Conservation (phyloP, 257 asterid species). For the Solanum pimpinellifolium region DNA sequence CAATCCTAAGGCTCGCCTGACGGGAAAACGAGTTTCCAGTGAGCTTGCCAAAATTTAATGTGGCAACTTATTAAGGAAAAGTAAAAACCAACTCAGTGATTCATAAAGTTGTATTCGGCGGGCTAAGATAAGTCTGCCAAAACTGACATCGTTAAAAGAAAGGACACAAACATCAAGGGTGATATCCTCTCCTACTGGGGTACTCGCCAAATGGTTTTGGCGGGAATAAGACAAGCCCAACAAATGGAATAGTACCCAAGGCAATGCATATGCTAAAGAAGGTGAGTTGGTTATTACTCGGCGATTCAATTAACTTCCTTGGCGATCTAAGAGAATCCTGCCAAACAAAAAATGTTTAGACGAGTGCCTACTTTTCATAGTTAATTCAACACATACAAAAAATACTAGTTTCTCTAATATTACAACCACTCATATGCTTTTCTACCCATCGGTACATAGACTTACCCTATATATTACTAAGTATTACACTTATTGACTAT, state of each 20-base stretch:
- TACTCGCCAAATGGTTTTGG: no score
- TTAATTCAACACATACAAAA: neutral
- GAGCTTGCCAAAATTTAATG: no score
- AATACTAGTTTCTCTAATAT: neutral
- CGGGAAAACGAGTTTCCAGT: no score
- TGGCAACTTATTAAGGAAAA: neutral
- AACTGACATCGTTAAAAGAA: no score
- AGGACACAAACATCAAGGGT: no score
- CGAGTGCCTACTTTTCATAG: neutral
- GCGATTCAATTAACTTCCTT: neutral
- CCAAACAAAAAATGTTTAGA: no score
- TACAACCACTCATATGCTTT: neutral
- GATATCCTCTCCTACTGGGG: no score
- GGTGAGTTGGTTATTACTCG: neutral
- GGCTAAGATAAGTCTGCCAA: neutral
- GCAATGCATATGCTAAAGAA: neutral
- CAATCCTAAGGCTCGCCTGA: no score
- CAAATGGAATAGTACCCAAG: neutral
- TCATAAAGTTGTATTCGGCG: neutral
- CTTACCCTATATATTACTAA: neutral
- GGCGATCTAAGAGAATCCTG: neutral
- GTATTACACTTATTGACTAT: neutral
- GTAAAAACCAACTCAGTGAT: neutral
- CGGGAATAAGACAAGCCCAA: neutral
- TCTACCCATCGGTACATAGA: neutral